Evolutionary conservation across 2,329 filamentous ascomycete genomes (phyloP).

Genomic region (Stachybotrys elegans): DNA sequence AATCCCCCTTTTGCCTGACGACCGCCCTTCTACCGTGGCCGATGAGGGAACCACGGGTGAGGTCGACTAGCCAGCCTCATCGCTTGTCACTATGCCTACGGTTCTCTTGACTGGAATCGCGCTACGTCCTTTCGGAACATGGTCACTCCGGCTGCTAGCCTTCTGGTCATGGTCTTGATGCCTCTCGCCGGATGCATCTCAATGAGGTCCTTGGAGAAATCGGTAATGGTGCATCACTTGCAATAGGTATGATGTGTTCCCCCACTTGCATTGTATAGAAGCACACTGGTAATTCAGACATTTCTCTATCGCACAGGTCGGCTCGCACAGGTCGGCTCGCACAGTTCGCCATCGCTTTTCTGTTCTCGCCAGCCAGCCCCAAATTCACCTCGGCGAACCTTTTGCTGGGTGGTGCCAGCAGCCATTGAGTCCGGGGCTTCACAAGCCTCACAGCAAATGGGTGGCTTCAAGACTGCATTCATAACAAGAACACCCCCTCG

Average conservation of each 20-base stretch:
- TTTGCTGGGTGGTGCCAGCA: not conserved
- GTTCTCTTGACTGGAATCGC: not conserved
- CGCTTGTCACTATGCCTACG: not conserved
- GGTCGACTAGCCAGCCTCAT: not conserved
- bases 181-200: slow-evolving; percentile 1
- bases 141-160: not conserved
- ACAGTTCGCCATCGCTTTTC: not conserved
- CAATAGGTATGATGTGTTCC: not conserved
- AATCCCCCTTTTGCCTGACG: too few species aligned
- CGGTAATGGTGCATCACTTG: slow-evolving; percentile 2
- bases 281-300: not conserved
- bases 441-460: slow-evolving; percentile 1
- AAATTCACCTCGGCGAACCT: not conserved
- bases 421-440: not conserved
- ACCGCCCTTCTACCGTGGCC: too few species aligned
- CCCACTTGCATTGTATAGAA: not conserved
- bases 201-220: slow-evolving; percentile 4
- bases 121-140: not conserved
- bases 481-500: too few species aligned
- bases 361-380: not conserved
- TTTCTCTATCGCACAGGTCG: too few species aligned
- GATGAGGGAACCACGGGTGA: too few species aligned
- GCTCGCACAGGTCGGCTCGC: not conserved
- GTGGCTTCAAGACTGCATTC: slow-evolving; percentile 4
- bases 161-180: not conserved